Percentiles rank a stretch among this genome's conserved stretches.
Evolutionary conservation across 805 yeast species (phyloP).

Genomic region (Ogataea methylovora): DNA sequence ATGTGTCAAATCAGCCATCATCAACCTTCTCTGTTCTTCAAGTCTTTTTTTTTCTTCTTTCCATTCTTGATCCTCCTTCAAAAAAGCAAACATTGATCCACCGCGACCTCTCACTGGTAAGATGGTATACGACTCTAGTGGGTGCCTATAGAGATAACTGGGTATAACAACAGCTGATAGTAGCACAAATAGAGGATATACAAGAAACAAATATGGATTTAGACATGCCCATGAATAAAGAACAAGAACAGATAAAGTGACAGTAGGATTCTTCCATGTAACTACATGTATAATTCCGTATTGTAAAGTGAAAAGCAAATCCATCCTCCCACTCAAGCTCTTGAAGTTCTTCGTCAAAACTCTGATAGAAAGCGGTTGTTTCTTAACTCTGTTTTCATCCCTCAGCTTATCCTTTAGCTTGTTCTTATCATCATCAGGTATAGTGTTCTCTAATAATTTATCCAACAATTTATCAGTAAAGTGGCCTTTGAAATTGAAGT

Average conservation of each 20-base stretch:
- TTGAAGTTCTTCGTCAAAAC: conserved; percentile 51
- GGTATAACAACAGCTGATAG: conserved; percentile 59
- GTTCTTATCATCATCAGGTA: conserved; percentile 41
- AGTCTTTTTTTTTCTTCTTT: conserved; percentile 7
- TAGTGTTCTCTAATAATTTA: conserved; percentile 39
- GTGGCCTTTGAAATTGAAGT: conserved; percentile 26
- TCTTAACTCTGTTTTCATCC: conserved; percentile 36
- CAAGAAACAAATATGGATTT: conserved; percentile 61
- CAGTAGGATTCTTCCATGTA: conserved; percentile 71
- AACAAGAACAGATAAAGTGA: conserved; percentile 54
- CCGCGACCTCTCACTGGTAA: conserved; percentile 43
- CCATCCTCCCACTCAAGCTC: conserved; percentile 46
- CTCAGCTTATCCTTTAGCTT: conserved; percentile 30
- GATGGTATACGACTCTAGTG: conserved; percentile 39
- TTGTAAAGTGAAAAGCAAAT: conserved; percentile 51
- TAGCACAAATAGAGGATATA: conserved; percentile 53
- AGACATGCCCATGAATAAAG: conserved; percentile 60
- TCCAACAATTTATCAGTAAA: conserved; percentile 55
- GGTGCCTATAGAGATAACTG: conserved; percentile 63
- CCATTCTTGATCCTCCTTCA: conserved; percentile 13
- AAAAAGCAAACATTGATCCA: conserved; percentile 37
- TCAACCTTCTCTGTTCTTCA: conserved; percentile 2
- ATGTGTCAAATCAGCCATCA: background rate
- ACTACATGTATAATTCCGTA: conserved; percentile 52
- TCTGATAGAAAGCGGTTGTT: conserved; percentile 52